Evolutionary conservation across 1,284 basidiomycete genomes (phyloP).

Genomic region (Fomitopsis schrenkii): DNA sequence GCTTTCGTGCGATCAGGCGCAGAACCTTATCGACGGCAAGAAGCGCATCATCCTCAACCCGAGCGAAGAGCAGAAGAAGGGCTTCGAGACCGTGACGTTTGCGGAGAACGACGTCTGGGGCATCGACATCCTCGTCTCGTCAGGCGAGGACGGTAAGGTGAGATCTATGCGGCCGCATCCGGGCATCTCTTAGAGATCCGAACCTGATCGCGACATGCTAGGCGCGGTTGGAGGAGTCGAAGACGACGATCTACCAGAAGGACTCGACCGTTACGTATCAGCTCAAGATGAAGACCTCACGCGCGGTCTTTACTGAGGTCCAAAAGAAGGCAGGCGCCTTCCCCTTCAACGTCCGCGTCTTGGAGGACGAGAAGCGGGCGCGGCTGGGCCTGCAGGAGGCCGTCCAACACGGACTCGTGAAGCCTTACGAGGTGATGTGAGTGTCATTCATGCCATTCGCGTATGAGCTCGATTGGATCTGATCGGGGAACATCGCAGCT

Average conservation of each 20-base stretch:
- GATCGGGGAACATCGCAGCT: conserved; percentile 39
- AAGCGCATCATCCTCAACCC: conserved; percentile 95
- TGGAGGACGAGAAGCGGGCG: conserved; percentile 95
- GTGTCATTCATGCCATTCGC: conserved; percentile 26
- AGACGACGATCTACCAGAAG: conserved; percentile 93
- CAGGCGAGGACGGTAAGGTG: conserved; percentile 87
- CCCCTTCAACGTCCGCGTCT: conserved; percentile 92
- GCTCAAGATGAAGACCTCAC: conserved; percentile 96
- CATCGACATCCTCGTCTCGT: conserved; percentile 90
- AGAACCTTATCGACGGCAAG: conserved; percentile 96
- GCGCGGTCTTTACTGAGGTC: conserved; percentile 93
- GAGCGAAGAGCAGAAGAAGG: conserved; percentile 75
- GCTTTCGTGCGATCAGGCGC: conserved; percentile 88
- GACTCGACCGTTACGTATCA: conserved; percentile 88
- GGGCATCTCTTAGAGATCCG: not conserved
- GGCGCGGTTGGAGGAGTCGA: conserved; percentile 84
- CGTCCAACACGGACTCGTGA: conserved; percentile 87
- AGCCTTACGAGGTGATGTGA: conserved; percentile 87
- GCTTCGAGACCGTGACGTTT: conserved; percentile 81
- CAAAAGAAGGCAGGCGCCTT: conserved; percentile 97
- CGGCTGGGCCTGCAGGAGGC: conserved; percentile 96
- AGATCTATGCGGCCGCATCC: conserved; percentile 8
- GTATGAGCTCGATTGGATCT: not conserved
- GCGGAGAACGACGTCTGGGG: conserved; percentile 97
- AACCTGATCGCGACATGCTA: conserved; percentile 22